These are phyloP conservation scores for Lipomyces spencermartinsiae DNA, from an alignment of 805 yeast species.

Conservation along the genomic window DNA sequence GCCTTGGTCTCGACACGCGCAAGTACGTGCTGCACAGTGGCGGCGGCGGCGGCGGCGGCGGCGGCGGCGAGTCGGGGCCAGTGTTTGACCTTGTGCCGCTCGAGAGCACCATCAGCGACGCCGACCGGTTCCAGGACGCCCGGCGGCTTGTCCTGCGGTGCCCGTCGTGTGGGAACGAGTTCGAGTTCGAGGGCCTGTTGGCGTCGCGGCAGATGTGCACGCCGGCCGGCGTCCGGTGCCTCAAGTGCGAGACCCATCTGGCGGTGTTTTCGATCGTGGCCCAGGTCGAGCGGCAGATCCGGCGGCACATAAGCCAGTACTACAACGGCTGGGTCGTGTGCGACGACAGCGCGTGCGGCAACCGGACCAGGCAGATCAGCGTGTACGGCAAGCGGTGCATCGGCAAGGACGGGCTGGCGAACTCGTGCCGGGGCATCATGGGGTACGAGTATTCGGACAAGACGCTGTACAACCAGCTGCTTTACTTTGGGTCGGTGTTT, in stretches of 20 bases:
- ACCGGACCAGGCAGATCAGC: slow-evolving; percentile 79
- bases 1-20: slow-evolving; percentile 77
- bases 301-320: slow-evolving; percentile 73
- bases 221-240: slow-evolving; percentile 74
- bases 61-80: slow-evolving; percentile 35
- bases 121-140: slow-evolving; percentile 77
- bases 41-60: slow-evolving; percentile 49
- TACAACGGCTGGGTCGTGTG: slow-evolving; percentile 88
- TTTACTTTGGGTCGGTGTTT: slow-evolving; percentile 78
- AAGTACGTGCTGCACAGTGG: slow-evolving; percentile 57
- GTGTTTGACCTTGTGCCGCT: slow-evolving; percentile 61
- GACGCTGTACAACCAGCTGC: slow-evolving; percentile 82
- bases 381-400: slow-evolving; percentile 90
- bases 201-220: slow-evolving; percentile 59
- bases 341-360: slow-evolving; percentile 83
- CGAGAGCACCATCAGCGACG: slow-evolving; percentile 79
- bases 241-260: slow-evolving; percentile 61
- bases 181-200: slow-evolving; percentile 77
- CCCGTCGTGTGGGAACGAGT: slow-evolving; percentile 60
- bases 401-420: slow-evolving; percentile 64
- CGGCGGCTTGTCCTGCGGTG: slow-evolving; percentile 65
- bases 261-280: slow-evolving; percentile 62
- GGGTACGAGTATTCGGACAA: slow-evolving; percentile 76
- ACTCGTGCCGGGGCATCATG: slow-evolving; percentile 81
- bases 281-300: slow-evolving; percentile 76